These are phyloP conservation scores for Scedosporium boydii DNA, from an alignment of 2,329 filamentous ascomycete genomes.

Conservation along the genomic window DNA sequence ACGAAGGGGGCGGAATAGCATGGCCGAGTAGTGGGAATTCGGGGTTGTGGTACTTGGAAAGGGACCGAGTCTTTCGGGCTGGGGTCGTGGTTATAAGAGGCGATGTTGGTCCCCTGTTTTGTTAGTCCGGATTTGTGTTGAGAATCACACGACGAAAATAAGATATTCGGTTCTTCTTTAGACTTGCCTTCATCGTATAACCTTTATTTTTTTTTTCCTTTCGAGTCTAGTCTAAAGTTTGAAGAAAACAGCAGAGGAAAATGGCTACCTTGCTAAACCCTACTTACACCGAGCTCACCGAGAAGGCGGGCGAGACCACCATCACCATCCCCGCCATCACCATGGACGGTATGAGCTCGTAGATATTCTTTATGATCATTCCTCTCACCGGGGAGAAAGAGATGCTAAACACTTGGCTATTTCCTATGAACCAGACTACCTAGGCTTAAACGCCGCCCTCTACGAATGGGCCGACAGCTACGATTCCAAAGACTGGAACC, in stretches of 20 bases:
- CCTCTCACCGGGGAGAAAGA: background rate
- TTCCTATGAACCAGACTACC: conserved; percentile 12
- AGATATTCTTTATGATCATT: no score
- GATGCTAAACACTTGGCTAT: background rate
- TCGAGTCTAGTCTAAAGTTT: background rate
- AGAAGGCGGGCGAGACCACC: background rate
- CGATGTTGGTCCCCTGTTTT: no score
- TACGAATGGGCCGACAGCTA: conserved; percentile 57
- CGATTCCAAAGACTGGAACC: conserved; percentile 56
- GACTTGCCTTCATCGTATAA: background rate
- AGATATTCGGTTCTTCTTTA: no score
- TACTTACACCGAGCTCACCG: background rate
- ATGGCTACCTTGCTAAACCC: background rate
- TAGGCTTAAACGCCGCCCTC: conserved; percentile 15
- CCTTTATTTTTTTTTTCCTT: background rate
- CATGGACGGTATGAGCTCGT: conserved; percentile 5
- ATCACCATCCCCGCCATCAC: conserved; percentile 7
- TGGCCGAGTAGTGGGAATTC: no score
- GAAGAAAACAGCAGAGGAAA: background rate
- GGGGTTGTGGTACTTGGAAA: no score
- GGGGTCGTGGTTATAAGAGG: no score
- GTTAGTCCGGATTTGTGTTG: no score
- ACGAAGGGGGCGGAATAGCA: no score
- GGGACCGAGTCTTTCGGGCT: no score
- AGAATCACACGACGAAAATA: no score